Conservation (phyloP, 2,329 filamentous ascomycete genomes). For the Chaetomiaceae sp. region DNA sequence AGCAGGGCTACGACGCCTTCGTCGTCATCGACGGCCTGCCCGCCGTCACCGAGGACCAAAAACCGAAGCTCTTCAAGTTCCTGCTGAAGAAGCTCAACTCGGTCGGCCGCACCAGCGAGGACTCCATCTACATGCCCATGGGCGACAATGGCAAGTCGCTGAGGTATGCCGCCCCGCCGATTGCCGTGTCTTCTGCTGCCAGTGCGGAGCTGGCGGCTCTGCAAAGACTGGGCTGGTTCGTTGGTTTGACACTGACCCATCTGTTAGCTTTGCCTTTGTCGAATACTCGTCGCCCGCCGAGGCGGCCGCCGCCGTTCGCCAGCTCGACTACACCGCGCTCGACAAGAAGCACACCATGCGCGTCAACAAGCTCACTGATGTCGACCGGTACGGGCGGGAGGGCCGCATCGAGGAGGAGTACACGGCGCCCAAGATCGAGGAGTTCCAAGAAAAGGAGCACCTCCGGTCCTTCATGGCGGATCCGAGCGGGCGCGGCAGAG, state of each 20-base stretch:
- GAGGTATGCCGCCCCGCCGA: no score
- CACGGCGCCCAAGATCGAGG: constrained; percentile 71
- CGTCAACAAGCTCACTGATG: constrained; percentile 97
- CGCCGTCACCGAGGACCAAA: constrained; percentile 81
- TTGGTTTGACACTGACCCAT: background rate
- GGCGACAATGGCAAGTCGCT: constrained; percentile 80
- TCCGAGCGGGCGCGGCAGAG: constrained; percentile 69
- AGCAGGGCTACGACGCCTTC: constrained; percentile 94
- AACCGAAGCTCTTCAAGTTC: constrained; percentile 93
- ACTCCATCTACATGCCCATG: constrained; percentile 90
- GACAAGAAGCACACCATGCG: constrained; percentile 95
- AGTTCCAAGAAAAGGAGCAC: constrained; percentile 90
- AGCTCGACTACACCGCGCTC: constrained; percentile 78
- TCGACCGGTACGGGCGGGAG: constrained; percentile 92
- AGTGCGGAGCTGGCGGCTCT: no score
- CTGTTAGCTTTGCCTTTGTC: constrained; percentile 85
- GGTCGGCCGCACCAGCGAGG: constrained; percentile 79
- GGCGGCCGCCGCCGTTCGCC: constrained; percentile 82
- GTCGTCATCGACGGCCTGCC: constrained; percentile 94
- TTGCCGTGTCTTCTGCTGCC: no score
- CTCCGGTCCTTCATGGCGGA: constrained; percentile 91
- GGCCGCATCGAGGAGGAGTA: constrained; percentile 92
- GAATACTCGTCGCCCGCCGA: constrained; percentile 90
- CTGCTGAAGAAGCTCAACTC: constrained; percentile 86
- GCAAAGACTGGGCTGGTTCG: no score